Evolutionary conservation across 2,329 filamentous ascomycete genomes (phyloP), one percentile per base, ranked within the genome.

Genomic region (Neonectria hederae): DNA sequence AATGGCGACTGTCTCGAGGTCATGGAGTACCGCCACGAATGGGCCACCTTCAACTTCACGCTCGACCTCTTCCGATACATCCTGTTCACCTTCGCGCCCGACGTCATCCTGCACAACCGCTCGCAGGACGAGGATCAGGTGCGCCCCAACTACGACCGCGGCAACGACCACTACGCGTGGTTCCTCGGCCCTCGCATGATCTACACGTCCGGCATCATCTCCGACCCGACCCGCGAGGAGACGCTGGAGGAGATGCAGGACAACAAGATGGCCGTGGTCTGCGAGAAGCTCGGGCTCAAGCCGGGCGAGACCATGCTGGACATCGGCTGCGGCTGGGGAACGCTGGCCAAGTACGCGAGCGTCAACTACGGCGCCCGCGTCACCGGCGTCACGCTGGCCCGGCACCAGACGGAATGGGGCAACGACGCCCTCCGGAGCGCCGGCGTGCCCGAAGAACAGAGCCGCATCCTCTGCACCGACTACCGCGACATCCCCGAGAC

Each of bases 181-280:
- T 97, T 97, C 85, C 87, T 97, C 63, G 94, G 95, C 66, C 94
- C 94, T 66, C 93, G 94, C 76, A 97, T 97, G 94, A 93, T 97
- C 80, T 97, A 97, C 84, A 97, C 94, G 49, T 95, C 92, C 28
- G 95, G 94, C 71, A 84, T 97, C 73, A 96, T 97, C 76, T 90
- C 91, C 63, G 93, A 97, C 78, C 87, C 92, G 79, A 90, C 90
- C 79, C 86, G 85, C 67, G 94, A 97, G 80, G 94, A 97, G 82
- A 88, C 89, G 17, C 89, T 97, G n/a, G 95, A 97, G 81, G 86
- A 97, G 81, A 87, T 97, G 59, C 95, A 97, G 83, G 94, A 97
- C 80, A 97, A 97, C 87, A 97, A 97, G 82, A 84, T 97, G 74
- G 90, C 91, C 69, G 85, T 97, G 69, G 94, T 97, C 51, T 97